phyloP scores from a whole-genome alignment of 345 rosid species.

The Aquilaria sinensis region DNA sequence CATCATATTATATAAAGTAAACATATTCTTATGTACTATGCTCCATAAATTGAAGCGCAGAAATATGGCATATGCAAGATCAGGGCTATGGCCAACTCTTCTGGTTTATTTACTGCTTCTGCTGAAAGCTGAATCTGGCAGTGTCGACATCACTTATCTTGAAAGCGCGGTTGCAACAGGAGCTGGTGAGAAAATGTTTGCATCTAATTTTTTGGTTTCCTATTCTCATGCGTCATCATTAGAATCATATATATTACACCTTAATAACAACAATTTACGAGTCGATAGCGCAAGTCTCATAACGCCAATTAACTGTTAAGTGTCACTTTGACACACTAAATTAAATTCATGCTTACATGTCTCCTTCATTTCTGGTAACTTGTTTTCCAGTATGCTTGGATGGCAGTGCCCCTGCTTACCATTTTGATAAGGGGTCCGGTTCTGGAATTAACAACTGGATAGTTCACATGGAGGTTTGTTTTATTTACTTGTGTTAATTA shows the following conservation, averaged over 20 bases:
- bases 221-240: neutral
- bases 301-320: too few relatives aligned
- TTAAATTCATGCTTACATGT: too few relatives aligned
- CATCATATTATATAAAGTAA: too few relatives aligned
- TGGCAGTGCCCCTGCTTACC: constrained; percentile 93
- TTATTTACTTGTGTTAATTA: neutral
- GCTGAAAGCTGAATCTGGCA: constrained; percentile 29
- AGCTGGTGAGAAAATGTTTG: constrained; percentile 37
- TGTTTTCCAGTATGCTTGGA: constrained; percentile 78
- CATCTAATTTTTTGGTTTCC: neutral
- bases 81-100: constrained; percentile 26
- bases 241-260: neutral
- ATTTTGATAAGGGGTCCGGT: constrained; percentile 60
- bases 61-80: constrained; percentile 33
- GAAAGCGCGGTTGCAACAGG: constrained; percentile 50
- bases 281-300: too few relatives aligned
- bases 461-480: constrained; percentile 65
- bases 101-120: constrained; percentile 23
- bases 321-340: too few relatives aligned
- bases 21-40: too few relatives aligned
- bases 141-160: constrained; percentile 41
- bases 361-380: neutral
- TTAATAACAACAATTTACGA: neutral
- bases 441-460: constrained; percentile 77
- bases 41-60: neutral